phyloP scores from a whole-genome alignment of 225 moss, liverwort and hornwort genomes.

The Antitrichia curtipendula region DNA sequence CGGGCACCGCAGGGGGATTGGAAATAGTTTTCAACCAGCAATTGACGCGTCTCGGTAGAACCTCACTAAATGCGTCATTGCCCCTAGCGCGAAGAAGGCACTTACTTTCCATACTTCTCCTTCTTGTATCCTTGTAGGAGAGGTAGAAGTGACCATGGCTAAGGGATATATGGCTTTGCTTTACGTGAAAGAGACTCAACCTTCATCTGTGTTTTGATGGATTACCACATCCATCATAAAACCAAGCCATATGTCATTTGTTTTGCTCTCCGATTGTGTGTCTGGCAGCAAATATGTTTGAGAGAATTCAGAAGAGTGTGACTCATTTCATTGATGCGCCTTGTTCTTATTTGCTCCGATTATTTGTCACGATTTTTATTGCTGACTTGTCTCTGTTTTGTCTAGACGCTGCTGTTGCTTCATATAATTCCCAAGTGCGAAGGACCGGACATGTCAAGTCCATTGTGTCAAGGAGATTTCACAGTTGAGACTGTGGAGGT shows the following conservation, averaged over 20 bases:
- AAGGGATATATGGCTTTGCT: background rate
- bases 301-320: background rate
- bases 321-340: background rate
- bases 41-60: constrained; percentile 82
- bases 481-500: constrained; percentile 63
- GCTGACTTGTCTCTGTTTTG: background rate
- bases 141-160: background rate
- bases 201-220: background rate
- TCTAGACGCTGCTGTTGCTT: constrained; percentile 60
- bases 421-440: constrained; percentile 32
- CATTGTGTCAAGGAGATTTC: constrained; percentile 29
- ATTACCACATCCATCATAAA: background rate
- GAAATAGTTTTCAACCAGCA: constrained; percentile 99
- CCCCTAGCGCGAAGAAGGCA: constrained; percentile 53
- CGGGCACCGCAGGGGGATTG: constrained; percentile 71
- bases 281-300: background rate
- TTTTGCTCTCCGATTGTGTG: background rate
- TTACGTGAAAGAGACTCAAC: background rate
- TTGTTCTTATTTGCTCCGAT: background rate
- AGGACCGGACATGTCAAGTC: constrained; percentile 21
- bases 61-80: constrained; percentile 95
- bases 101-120: rapidly evolving
- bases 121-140: background rate
- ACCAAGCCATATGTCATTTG: background rate
- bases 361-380: background rate